Conservation (phyloP, 768 basidiomycete species). For the Mycena galopus region DNA sequence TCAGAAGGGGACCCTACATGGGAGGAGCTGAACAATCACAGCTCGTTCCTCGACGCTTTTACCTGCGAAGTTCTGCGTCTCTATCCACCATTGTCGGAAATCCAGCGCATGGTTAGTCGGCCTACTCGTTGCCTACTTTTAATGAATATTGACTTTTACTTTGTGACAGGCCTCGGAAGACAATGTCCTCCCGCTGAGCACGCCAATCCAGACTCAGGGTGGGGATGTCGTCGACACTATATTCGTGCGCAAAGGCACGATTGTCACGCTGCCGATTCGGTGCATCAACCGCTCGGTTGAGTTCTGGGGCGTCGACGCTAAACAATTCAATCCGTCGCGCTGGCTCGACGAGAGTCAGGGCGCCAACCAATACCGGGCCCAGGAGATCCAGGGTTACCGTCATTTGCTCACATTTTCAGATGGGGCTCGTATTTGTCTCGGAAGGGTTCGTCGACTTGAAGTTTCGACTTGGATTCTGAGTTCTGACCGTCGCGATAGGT, state of each 20-base stretch:
- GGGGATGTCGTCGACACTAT: conserved; percentile 46
- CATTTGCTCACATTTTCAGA: too few relatives aligned
- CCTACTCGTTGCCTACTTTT: not conserved
- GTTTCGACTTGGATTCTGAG: too few relatives aligned
- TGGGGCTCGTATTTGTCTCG: too few relatives aligned
- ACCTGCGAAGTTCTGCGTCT: conserved; percentile 55
- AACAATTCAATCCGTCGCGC: conserved; percentile 56
- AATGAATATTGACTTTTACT: not conserved
- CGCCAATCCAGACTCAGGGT: conserved; percentile 43
- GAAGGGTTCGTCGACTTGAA: too few relatives aligned
- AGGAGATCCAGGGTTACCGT: conserved; percentile 48
- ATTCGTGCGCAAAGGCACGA: too few relatives aligned
- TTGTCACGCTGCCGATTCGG: conserved; percentile 53
- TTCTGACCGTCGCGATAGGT: too few relatives aligned
- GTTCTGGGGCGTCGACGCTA: conserved; percentile 61
- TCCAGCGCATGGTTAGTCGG: conserved; percentile 45
- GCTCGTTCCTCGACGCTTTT: conserved; percentile 57
- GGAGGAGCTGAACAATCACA: conserved; percentile 7
- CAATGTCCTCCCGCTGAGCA: conserved; percentile 52
- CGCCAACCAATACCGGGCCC: conserved; percentile 27
- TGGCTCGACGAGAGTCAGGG: conserved; percentile 40
- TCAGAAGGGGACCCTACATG: too few relatives aligned
- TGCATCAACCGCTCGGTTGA: conserved; percentile 53
- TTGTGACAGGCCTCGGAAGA: conserved; percentile 49
- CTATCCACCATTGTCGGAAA: conserved; percentile 49